phyloP scores from a whole-genome alignment of 176 grass and related monocot genomes.

The Oryza glaberrima region DNA sequence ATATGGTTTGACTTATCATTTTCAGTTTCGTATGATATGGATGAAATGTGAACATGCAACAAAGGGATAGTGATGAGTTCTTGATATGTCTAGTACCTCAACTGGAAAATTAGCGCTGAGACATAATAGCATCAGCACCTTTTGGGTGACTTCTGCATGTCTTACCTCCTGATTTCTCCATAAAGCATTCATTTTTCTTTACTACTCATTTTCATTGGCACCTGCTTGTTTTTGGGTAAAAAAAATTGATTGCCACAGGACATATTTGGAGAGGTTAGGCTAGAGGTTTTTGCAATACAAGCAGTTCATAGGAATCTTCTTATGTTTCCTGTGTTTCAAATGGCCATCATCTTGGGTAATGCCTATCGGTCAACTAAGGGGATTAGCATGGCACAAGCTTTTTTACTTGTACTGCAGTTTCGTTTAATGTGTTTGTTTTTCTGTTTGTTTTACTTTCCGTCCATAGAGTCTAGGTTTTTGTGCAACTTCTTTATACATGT shows the following conservation, averaged over 20 bases:
- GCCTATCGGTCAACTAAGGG: constrained; percentile 1
- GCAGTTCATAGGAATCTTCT: not conserved
- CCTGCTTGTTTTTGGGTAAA: not conserved
- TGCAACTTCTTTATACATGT: not conserved
- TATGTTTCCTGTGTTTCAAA: not conserved
- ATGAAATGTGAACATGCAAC: not conserved
- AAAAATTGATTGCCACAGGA: not conserved
- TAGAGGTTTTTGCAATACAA: not conserved
- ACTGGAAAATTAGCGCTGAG: not conserved
- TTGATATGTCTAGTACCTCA: not conserved
- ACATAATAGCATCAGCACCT: not conserved
- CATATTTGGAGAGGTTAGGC: not conserved
- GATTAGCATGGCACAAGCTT: not conserved
- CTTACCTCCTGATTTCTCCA: not conserved
- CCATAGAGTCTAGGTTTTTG: not conserved
- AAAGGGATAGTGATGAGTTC: not conserved
- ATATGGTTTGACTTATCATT: not conserved
- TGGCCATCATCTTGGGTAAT: not conserved
- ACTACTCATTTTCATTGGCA: not conserved
- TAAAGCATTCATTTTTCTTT: not conserved
- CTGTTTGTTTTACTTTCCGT: constrained; percentile 9
- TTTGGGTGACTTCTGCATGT: not conserved
- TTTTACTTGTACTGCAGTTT: not conserved
- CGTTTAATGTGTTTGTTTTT: constrained; percentile 11
- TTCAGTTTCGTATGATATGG: not conserved